phyloP scores from a whole-genome alignment of 2,329 filamentous ascomycete species.

The Penicillium vulpinum region DNA sequence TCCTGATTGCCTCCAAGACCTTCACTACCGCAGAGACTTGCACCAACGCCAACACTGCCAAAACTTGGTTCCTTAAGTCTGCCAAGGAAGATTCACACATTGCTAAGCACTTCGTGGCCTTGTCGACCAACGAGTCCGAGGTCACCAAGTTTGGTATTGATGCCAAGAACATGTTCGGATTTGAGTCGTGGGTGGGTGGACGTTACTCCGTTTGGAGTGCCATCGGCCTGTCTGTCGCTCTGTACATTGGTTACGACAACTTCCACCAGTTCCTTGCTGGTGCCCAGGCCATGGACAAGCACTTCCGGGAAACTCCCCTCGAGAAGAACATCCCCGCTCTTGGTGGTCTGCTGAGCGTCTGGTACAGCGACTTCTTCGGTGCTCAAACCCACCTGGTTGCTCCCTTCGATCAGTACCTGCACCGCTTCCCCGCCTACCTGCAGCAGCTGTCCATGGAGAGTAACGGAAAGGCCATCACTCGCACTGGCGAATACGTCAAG shows the following conservation, averaged over 20 bases:
- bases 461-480: slow-evolving; percentile 95
- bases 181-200: slow-evolving; percentile 97
- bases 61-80: slow-evolving; percentile 90
- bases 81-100: slow-evolving; percentile 74
- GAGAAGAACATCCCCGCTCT: slow-evolving; percentile 94
- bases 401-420: slow-evolving; percentile 98
- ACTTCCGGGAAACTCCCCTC: slow-evolving; percentile 88
- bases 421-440: slow-evolving; percentile 98
- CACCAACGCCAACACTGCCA: slow-evolving; percentile 96
- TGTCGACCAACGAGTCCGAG: slow-evolving; percentile 93
- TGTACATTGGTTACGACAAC: slow-evolving; percentile 97
- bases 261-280: slow-evolving; percentile 94
- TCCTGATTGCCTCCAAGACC: slow-evolving; percentile 97
- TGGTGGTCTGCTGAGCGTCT: slow-evolving; percentile 90
- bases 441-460: slow-evolving; percentile 99
- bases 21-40: slow-evolving; percentile 98
- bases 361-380: slow-evolving; percentile 99
- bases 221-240: slow-evolving; percentile 88
- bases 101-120: slow-evolving; percentile 97
- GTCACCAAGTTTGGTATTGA: slow-evolving; percentile 99
- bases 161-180: slow-evolving; percentile 99
- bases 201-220: slow-evolving; percentile 99
- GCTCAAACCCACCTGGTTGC: slow-evolving; percentile 96
- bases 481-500: slow-evolving; percentile 83
- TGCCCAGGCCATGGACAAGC: slow-evolving; percentile 96